Base-by-base conservation (phyloP, 2,329 filamentous ascomycete species). In the Rhynchosporium graminicola region DNA sequence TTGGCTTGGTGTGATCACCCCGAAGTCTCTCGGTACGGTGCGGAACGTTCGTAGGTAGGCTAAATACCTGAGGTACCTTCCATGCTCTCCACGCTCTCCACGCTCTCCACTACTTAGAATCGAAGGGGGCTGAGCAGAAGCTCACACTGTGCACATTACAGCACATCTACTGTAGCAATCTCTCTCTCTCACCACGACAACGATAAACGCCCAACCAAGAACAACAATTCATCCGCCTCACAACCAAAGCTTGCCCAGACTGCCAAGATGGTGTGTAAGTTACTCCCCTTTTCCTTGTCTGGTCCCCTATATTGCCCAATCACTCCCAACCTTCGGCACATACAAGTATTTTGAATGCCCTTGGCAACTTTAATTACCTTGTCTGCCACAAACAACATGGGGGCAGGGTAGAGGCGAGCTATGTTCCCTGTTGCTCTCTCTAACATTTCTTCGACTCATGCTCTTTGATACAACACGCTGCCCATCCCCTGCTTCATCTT, bases 261-360 rank as follows among this genome's bases (percentile, higher is more conserved):
- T 56, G 67, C 66, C 66, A 69, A 67, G 63, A 70, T 70, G 69
- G 64, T 69, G 15, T 65, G 69, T 70, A 64, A 69, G 69, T 70
- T 31, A 31, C 46, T 36, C 57, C 51, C 47, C 36, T 50, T 31
- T 59, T 38, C 64, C 28, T n/a, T 47, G 10, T n/a, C n/a, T 50
- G 15, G 26, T 43, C 36, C 31, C 28, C 54, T 20, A 29, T 10
- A n/a, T 28, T 48, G 36, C 47, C 60, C 54, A 57, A 62, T 57
- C 59, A 61, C 1, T 57, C 59, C 56, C 1, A 28, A 4, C 15
- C 46, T 33, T 15, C 29, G n/a, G 31, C 57, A 47, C 47, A 9
- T 28, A 20, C 20, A 20, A 20, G 20, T 20, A 6, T 59, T 46
- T 42, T 29, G 26, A 58, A 47, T 58, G 43, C 55, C 57, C 57